A percentile compares a stretch with the other conserved stretches of the same genome.
These are phyloP conservation scores for Leishmania turanica DNA, from an alignment of 208 protist species.

Conservation along the genomic window DNA sequence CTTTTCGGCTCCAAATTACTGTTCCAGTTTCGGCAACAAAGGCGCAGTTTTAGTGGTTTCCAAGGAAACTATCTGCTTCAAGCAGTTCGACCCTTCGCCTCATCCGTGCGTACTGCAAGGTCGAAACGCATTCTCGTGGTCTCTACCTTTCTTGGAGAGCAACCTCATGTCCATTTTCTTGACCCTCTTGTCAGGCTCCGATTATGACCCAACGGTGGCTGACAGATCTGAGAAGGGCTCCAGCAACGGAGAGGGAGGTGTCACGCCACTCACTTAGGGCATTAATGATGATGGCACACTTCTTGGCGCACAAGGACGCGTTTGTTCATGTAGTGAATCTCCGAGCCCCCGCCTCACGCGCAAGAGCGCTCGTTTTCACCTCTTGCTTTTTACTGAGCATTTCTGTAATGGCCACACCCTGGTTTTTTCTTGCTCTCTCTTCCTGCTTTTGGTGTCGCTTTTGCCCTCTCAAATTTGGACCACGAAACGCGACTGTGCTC, in stretches of 20 bases:
- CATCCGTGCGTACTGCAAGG: conserved; percentile 72
- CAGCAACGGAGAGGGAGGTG: background rate
- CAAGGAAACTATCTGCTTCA: conserved; percentile 92
- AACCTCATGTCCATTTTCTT: conserved; percentile 49
- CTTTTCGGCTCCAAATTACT: conserved; percentile 98
- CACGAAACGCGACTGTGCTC: background rate
- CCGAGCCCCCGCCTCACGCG: background rate
- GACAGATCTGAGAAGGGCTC: conserved; percentile 26
- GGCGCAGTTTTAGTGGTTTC: conserved; percentile 88
- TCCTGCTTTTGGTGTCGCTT: background rate
- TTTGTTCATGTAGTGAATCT: background rate
- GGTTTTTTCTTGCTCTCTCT: background rate
- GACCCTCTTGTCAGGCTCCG: conserved; percentile 22
- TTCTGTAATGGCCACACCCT: background rate
- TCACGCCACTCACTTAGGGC: background rate
- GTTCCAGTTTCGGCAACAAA: conserved; percentile 98
- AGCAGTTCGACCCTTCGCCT: conserved; percentile 79
- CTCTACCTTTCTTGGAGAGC: conserved; percentile 66
- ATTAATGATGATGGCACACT: background rate
- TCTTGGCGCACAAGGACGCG: background rate
- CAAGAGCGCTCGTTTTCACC: background rate
- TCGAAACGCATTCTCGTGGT: conserved; percentile 77
- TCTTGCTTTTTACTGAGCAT: background rate
- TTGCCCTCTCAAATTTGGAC: background rate
- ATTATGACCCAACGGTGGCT: conserved; percentile 11